Evolutionary conservation across 2,329 filamentous ascomycete species (phyloP).

Genomic region (Arthrocladium fulminans): DNA sequence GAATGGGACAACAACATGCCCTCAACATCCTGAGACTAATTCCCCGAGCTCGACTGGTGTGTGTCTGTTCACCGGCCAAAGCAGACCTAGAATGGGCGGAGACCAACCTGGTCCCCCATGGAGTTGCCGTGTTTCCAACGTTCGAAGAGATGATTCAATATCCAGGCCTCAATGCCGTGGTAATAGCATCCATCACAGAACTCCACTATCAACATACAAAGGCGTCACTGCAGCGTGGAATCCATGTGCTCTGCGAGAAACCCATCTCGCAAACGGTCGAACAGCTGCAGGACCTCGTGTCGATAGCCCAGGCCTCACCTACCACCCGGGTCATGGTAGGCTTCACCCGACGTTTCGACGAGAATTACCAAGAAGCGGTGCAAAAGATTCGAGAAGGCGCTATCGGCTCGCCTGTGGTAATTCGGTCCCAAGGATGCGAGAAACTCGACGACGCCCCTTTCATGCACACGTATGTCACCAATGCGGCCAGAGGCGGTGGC

Average conservation of each 20-base stretch:
- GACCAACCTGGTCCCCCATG: conserved; percentile 26
- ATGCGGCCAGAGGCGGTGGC: conserved; percentile 27
- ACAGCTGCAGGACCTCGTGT: conserved; percentile 20
- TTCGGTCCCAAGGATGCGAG: conserved; percentile 7
- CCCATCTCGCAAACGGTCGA: conserved; percentile 30
- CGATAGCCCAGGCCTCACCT: conserved; percentile 7
- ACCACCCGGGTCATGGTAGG: conserved; percentile 5
- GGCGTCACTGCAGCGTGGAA: neutral
- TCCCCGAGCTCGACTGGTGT: conserved; percentile 29
- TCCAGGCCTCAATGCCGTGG: conserved; percentile 25
- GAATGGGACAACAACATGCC: conserved; percentile 26
- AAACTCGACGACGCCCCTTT: conserved; percentile 19
- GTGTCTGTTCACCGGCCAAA: conserved; percentile 28
- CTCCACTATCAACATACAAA: conserved; percentile 25
- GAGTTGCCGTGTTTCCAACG: conserved; percentile 19
- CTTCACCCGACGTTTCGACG: conserved; percentile 21
- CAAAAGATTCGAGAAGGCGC: conserved; percentile 14
- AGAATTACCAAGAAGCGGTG: conserved; percentile 17
- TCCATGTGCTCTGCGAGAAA: conserved; percentile 12
- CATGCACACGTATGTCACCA: conserved; percentile 22
- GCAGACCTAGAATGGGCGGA: conserved; percentile 27
- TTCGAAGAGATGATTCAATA: conserved; percentile 25
- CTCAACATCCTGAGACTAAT: conserved; percentile 29
- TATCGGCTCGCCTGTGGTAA: conserved; percentile 22
- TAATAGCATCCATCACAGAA: conserved; percentile 26